Evolutionary conservation across 495 filamentous ascomycete species (phyloP).

Genomic region (Penicillium tannophilum): DNA sequence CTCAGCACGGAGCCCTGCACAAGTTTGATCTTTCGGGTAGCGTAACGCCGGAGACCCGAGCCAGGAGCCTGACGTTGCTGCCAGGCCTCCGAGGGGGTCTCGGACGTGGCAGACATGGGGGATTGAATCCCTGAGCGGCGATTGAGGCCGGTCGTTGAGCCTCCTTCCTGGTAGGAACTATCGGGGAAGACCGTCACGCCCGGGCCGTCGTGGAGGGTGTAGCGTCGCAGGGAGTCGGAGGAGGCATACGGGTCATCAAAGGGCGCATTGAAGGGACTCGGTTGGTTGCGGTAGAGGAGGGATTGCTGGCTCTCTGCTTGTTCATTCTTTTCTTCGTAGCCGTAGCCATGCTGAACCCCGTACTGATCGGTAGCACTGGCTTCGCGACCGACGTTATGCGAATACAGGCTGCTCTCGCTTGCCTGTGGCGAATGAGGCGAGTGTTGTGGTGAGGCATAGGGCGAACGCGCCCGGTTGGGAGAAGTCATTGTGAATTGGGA

Average conservation of each 20-base stretch:
- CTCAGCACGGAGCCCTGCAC: conserved; percentile 94
- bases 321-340: conserved; percentile 32
- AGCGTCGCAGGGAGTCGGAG: conserved; percentile 39
- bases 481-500: conserved; percentile 14
- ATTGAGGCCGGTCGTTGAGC: conserved; percentile 50
- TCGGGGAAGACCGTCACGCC: conserved; percentile 44
- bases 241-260: conserved; percentile 80
- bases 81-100: conserved; percentile 70
- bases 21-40: conserved; percentile 93
- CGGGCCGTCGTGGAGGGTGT: conserved; percentile 37
- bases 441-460: conserved; percentile 14
- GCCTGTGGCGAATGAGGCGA: conserved; percentile 26
- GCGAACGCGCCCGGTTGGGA: conserved; percentile 19
- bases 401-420: conserved; percentile 28
- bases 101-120: conserved; percentile 38
- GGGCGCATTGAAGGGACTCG: conserved; percentile 56
- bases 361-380: conserved; percentile 8
- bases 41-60: conserved; percentile 78
- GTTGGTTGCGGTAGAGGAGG: conserved; percentile 47
- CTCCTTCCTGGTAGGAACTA: conserved; percentile 54
- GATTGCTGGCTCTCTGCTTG: conserved; percentile 30
- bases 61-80: conserved; percentile 71
- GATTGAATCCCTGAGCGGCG: conserved; percentile 24
- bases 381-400: conserved; percentile 5
- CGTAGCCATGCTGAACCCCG: conserved; percentile 27